Percentiles rank a stretch among this genome's conserved stretches.
Evolutionary conservation across 305 asterid species (phyloP).

Genomic region (Salvia sclarea): DNA sequence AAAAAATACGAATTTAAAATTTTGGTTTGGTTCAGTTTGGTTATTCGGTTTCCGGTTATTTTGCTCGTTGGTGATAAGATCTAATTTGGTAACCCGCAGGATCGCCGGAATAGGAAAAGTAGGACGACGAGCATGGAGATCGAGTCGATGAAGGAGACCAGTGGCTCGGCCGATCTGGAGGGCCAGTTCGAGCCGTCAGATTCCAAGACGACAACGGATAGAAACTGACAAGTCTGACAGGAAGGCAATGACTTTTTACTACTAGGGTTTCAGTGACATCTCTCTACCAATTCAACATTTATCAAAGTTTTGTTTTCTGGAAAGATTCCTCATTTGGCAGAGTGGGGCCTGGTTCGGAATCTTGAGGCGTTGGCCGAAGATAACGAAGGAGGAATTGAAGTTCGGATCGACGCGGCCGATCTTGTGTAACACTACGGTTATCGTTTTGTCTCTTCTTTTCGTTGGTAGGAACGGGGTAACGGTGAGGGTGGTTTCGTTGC

Average conservation of each 20-base stretch:
- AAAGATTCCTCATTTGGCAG: constrained; percentile 53
- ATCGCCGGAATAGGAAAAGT: constrained; percentile 73
- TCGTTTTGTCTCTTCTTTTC: constrained; percentile 12
- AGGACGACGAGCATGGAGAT: constrained; percentile 78
- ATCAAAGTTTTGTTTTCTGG: constrained; percentile 40
- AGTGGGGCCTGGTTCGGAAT: constrained; percentile 43
- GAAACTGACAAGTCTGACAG: constrained; percentile 44
- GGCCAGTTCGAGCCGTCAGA: constrained; percentile 47
- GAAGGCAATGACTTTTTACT: constrained; percentile 36
- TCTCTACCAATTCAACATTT: constrained; percentile 35
- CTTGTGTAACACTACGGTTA: constrained; percentile 37
- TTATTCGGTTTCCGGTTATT: too few species aligned
- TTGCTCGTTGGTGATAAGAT: too few species aligned
- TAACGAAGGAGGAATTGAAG: constrained; percentile 35
- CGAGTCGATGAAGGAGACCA: constrained; percentile 62
- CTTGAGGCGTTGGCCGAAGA: constrained; percentile 40
- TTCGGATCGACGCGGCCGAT: constrained; percentile 28
- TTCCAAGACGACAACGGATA: constrained; percentile 50
- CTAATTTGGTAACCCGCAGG: constrained; percentile 47
- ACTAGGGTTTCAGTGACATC: constrained; percentile 34
- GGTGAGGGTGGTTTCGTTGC: not conserved
- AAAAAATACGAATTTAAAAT: too few species aligned
- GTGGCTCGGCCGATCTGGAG: constrained; percentile 57
- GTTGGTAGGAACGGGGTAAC: constrained; percentile 17
- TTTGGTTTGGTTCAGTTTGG: too few species aligned